Evolutionary conservation across 495 filamentous ascomycete genomes (phyloP).

Genomic region (Peziza echinospora): DNA sequence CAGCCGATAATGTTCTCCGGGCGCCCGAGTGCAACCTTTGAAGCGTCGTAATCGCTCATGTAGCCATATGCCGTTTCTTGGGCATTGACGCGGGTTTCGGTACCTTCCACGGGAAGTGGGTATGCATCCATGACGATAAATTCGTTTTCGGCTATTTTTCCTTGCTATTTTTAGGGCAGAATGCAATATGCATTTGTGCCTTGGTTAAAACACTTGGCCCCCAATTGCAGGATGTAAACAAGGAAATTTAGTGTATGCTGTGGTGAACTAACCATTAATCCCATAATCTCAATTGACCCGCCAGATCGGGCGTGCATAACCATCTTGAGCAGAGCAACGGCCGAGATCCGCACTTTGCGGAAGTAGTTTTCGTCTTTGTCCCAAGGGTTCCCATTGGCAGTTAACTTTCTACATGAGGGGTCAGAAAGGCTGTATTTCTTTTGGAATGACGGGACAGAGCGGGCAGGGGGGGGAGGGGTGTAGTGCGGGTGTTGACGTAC

Average conservation of each 20-base stretch:
- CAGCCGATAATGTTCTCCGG: slow-evolving; percentile 87
- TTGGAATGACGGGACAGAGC: too few species aligned
- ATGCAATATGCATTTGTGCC: too few species aligned
- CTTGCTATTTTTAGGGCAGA: slow-evolving; percentile 43
- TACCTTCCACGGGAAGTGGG: slow-evolving; percentile 86
- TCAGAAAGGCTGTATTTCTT: too few species aligned
- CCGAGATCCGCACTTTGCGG: slow-evolving; percentile 79
- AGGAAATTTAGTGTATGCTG: too few species aligned
- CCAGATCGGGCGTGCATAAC: slow-evolving; percentile 94
- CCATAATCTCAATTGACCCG: slow-evolving; percentile 87
- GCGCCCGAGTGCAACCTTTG: slow-evolving; percentile 43
- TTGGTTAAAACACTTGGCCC: too few species aligned
- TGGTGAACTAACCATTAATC: slow-evolving; percentile 47
- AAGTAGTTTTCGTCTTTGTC: slow-evolving; percentile 65
- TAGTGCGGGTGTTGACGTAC: too few species aligned
- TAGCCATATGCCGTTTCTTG: slow-evolving; percentile 92
- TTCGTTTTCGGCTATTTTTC: slow-evolving; percentile 55
- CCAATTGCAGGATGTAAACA: too few species aligned
- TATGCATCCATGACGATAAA: slow-evolving; percentile 91
- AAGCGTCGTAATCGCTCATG: slow-evolving; percentile 68
- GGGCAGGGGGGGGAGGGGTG: too few species aligned
- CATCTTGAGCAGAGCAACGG: slow-evolving; percentile 93
- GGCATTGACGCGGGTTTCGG: slow-evolving; percentile 92
- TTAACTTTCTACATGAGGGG: background rate
- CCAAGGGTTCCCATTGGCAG: slow-evolving; percentile 47